A percentile compares a stretch with the other conserved stretches of the same genome.
Evolutionary conservation across 2,329 filamentous ascomycete species (phyloP).

Genomic region (Fusarium sp.): DNA sequence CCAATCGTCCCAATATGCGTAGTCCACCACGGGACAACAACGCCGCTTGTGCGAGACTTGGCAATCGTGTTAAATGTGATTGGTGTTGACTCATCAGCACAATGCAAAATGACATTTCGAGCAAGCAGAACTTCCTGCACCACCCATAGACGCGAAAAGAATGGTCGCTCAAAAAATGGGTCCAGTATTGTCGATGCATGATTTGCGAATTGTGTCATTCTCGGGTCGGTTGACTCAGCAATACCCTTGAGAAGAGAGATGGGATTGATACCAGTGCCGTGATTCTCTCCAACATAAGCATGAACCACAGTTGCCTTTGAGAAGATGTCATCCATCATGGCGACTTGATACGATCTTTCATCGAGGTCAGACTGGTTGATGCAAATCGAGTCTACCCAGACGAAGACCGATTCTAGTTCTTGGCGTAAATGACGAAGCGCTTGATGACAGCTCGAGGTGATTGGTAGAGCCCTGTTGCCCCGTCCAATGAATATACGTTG

Average conservation of each 20-base stretch:
- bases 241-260: constrained; percentile 2
- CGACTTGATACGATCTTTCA: constrained; percentile 30
- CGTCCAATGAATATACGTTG: constrained; percentile 25
- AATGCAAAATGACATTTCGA: constrained; percentile 11
- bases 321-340: constrained; percentile 25
- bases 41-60: not conserved
- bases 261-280: not conserved
- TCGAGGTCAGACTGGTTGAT: constrained; percentile 22
- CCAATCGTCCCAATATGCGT: constrained; percentile 11
- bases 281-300: constrained; percentile 20
- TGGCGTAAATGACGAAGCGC: constrained; percentile 14
- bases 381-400: constrained; percentile 32
- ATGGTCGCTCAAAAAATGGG: constrained; percentile 13
- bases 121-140: constrained; percentile 29
- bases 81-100: not conserved
- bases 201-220: not conserved
- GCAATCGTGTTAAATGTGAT: constrained; percentile 4
- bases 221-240: not conserved
- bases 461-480: constrained; percentile 21
- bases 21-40: constrained; percentile 16
- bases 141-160: constrained; percentile 28
- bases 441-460: constrained; percentile 24
- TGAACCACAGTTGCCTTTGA: constrained; percentile 18
- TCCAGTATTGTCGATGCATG: not conserved
- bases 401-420: not conserved